These are phyloP conservation scores for Aspergillus viridinutans DNA, from an alignment of 2,329 filamentous ascomycete species.

Conservation along the genomic window DNA sequence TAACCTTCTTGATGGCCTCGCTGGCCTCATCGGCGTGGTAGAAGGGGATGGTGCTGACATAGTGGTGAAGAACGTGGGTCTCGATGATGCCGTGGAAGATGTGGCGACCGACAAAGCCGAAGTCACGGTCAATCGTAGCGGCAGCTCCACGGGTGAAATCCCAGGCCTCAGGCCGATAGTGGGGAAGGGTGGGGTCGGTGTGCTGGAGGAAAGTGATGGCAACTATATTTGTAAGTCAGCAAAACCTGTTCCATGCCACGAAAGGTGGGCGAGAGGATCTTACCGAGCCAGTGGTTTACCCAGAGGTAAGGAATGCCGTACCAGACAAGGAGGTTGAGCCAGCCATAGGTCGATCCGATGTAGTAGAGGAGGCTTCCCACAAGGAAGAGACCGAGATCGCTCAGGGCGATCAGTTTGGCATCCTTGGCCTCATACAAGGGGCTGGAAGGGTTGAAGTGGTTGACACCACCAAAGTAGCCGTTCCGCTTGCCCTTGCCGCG, in stretches of 20 bases:
- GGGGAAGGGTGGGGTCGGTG: conserved; percentile 88
- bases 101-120: conserved; percentile 88
- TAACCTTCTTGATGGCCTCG: conserved; percentile 89
- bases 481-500: conserved; percentile 91
- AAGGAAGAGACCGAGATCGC: conserved; percentile 74
- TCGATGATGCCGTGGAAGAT: conserved; percentile 95
- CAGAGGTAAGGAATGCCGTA: conserved; percentile 93
- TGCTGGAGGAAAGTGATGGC: conserved; percentile 97
- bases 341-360: conserved; percentile 75
- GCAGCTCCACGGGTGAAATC: conserved; percentile 90
- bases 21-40: conserved; percentile 93
- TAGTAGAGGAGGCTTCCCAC: conserved; percentile 59
- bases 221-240: conserved; percentile 53
- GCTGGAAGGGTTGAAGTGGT: conserved; percentile 87
- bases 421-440: conserved; percentile 91
- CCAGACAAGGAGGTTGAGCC: conserved; percentile 84
- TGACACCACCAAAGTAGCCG: conserved; percentile 74
- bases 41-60: conserved; percentile 92
- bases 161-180: conserved; percentile 84
- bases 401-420: conserved; percentile 78
- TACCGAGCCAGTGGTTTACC: conserved; percentile 99
- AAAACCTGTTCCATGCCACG: conserved; percentile 4
- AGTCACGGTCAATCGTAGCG: conserved; percentile 94
- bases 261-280: conserved; percentile 38
- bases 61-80: conserved; percentile 97